Percentiles rank a stretch among this genome's conserved stretches.
These are phyloP conservation scores for Sanghuangporus weigelae DNA, from an alignment of 1,284 basidiomycete genomes.

Conservation along the genomic window DNA sequence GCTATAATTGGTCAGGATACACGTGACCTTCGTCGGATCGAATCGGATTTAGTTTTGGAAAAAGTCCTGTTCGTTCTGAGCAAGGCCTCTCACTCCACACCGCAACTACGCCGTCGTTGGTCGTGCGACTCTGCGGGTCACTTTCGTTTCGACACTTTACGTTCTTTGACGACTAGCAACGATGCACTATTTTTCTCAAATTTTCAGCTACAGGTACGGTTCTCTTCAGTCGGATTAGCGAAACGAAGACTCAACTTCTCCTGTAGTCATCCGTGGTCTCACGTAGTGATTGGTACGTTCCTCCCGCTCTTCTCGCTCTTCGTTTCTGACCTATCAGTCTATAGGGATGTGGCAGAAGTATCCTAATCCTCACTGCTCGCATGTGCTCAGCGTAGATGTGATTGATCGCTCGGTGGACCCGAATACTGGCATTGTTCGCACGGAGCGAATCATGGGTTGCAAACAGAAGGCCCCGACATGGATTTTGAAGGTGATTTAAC, in stretches of 20 bases:
- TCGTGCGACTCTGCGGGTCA: not conserved
- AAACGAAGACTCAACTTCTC: not conserved
- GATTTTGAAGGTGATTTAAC: conserved; percentile 66
- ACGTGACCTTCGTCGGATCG: conserved; percentile 3
- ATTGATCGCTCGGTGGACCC: conserved; percentile 80
- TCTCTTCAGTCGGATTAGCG: not conserved
- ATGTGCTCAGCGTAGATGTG: conserved; percentile 90
- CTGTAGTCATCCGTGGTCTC: conserved; percentile 78
- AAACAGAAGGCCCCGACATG: conserved; percentile 81
- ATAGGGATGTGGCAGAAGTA: conserved; percentile 88
- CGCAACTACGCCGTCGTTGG: not conserved
- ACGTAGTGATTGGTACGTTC: conserved; percentile 64
- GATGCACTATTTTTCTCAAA: conserved; percentile 24
- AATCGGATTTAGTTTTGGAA: not conserved
- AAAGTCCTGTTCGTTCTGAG: not conserved
- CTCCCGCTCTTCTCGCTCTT: not conserved
- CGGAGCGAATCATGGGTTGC: conserved; percentile 80
- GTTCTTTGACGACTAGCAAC: conserved; percentile 11
- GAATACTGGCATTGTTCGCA: conserved; percentile 80
- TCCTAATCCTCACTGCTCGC: conserved; percentile 88
- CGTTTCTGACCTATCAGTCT: not conserved
- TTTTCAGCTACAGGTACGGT: conserved; percentile 26
- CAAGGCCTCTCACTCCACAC: not conserved
- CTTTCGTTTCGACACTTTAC: not conserved
- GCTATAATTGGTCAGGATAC: not conserved